Evolutionary conservation across 768 basidiomycete genomes (phyloP).

Genomic region (Suillus subalutaceus): DNA sequence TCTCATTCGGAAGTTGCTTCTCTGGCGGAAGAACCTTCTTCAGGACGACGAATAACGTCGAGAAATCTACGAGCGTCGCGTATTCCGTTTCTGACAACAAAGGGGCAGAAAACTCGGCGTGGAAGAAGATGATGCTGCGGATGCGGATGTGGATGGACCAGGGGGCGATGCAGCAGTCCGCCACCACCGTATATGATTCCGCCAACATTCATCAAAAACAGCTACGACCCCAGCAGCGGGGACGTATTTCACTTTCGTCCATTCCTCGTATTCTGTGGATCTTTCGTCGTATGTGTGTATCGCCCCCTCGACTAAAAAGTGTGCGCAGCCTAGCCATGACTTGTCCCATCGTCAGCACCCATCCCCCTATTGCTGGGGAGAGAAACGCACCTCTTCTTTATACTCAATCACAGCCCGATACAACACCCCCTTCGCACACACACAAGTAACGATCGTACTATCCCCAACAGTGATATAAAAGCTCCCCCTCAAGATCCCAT

Average conservation of each 20-base stretch:
- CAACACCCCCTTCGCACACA: too few relatives aligned
- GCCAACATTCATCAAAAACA: slow-evolving; percentile 88
- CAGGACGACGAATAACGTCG: slow-evolving; percentile 70
- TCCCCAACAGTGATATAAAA: too few relatives aligned
- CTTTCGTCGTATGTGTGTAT: slow-evolving; percentile 80
- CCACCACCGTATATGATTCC: slow-evolving; percentile 80
- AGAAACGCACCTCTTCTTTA: too few relatives aligned
- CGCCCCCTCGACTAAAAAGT: slow-evolving; percentile 85
- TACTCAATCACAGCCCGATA: too few relatives aligned
- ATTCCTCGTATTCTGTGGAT: slow-evolving; percentile 63
- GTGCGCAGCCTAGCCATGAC: slow-evolving; percentile 91
- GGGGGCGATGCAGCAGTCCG: slow-evolving; percentile 47
- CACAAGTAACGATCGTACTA: too few relatives aligned
- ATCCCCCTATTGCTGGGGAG: too few relatives aligned
- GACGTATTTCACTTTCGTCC: slow-evolving; percentile 90
- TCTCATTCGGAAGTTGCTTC: slow-evolving; percentile 79
- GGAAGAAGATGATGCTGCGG: slow-evolving; percentile 38
- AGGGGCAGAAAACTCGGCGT: slow-evolving; percentile 24
- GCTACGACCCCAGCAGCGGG: slow-evolving; percentile 78
- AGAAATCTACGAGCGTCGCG: slow-evolving; percentile 74
- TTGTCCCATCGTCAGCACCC: slow-evolving; percentile 24
- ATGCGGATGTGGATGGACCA: slow-evolving; percentile 42
- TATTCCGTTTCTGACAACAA: slow-evolving; percentile 49
- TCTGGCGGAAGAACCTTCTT: slow-evolving; percentile 84
- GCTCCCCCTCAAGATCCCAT: too few relatives aligned